A percentile compares a stretch with the other conserved stretches of the same genome.
Evolutionary conservation across 2,329 filamentous ascomycete genomes (phyloP).

Genomic region (Paracoccidioides brasiliensis): DNA sequence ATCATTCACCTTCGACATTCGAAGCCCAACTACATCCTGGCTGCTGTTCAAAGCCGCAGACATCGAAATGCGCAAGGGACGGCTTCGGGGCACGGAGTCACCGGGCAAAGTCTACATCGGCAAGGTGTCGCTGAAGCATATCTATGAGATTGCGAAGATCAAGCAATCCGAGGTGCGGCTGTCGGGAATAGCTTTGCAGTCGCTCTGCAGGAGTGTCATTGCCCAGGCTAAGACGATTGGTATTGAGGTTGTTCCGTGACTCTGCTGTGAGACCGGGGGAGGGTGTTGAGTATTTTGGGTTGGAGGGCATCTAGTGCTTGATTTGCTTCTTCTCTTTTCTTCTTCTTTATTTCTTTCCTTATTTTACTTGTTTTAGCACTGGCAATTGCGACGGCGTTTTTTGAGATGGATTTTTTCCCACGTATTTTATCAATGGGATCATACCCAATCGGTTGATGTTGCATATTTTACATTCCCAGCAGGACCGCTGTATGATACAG

Average conservation of each 20-base stretch:
- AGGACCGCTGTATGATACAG: not conserved
- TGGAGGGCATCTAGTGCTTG: not conserved
- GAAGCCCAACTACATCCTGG: slow-evolving; percentile 88
- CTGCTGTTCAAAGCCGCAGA: slow-evolving; percentile 74
- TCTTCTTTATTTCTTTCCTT: not conserved
- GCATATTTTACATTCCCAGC: not conserved
- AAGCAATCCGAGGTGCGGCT: slow-evolving; percentile 69
- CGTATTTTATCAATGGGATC: slow-evolving; percentile 1
- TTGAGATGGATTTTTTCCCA: not conserved
- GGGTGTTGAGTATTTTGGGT: not conserved
- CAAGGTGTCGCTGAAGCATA: slow-evolving; percentile 79
- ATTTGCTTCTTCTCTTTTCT: not conserved
- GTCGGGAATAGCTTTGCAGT: slow-evolving; percentile 57
- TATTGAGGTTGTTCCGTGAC: slow-evolving; percentile 54
- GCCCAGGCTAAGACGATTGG: slow-evolving; percentile 64
- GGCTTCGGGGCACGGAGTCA: slow-evolving; percentile 59
- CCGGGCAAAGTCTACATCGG: slow-evolving; percentile 70
- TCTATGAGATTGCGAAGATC: slow-evolving; percentile 96
- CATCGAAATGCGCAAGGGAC: slow-evolving; percentile 57
- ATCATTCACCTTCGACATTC: slow-evolving; percentile 82
- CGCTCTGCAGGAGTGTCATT: slow-evolving; percentile 61
- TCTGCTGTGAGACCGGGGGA: not conserved
- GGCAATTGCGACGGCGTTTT: slow-evolving; percentile 1
- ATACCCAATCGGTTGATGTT: not conserved
- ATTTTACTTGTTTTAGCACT: not conserved